Evolutionary conservation across 2,329 filamentous ascomycete genomes (phyloP), one percentile per base, ranked within the genome.

Genomic region (Penicillium sp.): DNA sequence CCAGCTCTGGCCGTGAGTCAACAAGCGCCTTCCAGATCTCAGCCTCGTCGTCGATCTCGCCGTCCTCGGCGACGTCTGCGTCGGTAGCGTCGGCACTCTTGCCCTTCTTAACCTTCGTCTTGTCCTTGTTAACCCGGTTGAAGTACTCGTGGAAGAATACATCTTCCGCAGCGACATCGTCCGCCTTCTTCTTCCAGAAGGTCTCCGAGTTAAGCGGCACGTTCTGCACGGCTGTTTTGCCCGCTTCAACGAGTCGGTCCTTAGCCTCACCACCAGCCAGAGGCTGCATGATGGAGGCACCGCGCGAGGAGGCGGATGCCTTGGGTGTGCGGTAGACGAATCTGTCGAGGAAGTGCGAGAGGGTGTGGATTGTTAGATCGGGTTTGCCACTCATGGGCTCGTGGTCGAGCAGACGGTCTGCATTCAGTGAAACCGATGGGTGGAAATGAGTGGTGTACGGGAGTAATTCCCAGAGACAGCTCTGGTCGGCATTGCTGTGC

Each of bases 61-160:
- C 78, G 24, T 59, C 69, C 7, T 67, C 68, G 7, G 62, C 77
- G 17, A 74, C 71, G 29, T 71, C 71, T n/a, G 68, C 71, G 10
- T 67, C 70, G n/a, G 62, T 68, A 49, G 73, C 74, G 42, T 71
- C 70, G 43, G 77, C 77, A 64, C 80, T 82, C 59, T 80, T 78
- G 44, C 77, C 74, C 69, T 83, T 81, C 74, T 82, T 83, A 62
- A 80, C 80, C 54, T 63, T 63, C 18, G 62, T 55, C 65, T 81
- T 80, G 61, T 78, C 82, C 72, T 86, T 91, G 56, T 85, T 85
- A 49, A 89, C 75, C 55, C 87, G 84, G 54, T 84, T 87, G 75
- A 99, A 99, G 83, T 99, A 99, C 60, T 91, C 87, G 73, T 99
- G 94, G 84, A 99, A 99, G 84, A 99, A 99, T 32, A 91, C 89